Evolutionary conservation across 208 protist species (phyloP), one percentile per base, ranked within the genome.

Genomic region (Wallacemonas sp.): DNA sequence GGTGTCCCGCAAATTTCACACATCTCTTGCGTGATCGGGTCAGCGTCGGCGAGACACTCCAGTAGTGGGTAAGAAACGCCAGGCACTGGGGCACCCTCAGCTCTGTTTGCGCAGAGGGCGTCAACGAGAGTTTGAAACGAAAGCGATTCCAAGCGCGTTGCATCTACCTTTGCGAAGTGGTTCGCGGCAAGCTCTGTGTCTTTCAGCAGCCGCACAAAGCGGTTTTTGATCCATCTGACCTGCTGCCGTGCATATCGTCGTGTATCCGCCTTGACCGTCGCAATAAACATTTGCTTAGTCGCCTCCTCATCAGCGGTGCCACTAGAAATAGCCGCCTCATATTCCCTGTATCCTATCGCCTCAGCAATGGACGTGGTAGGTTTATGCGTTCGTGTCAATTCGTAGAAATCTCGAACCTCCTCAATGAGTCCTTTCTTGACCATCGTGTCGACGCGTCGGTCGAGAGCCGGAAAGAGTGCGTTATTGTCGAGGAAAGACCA

Each of bases 271-370:
- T 88, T 93, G 15, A 96, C 70, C 36, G 76, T 65, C 38, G 81
- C 76, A 60, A 90, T 50, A 21, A 77, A 58, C 54, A 74, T 48
- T 15, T 63, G 42, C 27, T 44, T 63, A 5, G 50, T 58, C 1
- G 57, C 50, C 15, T 73, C 22, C 0, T 27, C 19, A 17, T 68
- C 9, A 12, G 63, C 12, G 19, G 42, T 50, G 34, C 38, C 13
- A 5, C 22, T 30, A 21, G 63, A 26, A 63, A 87, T 39, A 45
- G 48, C 41, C 19, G 46, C 24, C 5, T 59, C 19, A 33, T 92
- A 85, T 62, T 94, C 83, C 45, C 91, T 95, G 68, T 76, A 95
- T 0, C 89, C 89, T 57, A 95, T 95, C 10, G 85, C 83, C 22
- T 83, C 80, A 5, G 64, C 32, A 26, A 94, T 60, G 41, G 65